Evolutionary conservation across 2,329 filamentous ascomycete genomes (phyloP).

Genomic region (Calonectria crousiana): DNA sequence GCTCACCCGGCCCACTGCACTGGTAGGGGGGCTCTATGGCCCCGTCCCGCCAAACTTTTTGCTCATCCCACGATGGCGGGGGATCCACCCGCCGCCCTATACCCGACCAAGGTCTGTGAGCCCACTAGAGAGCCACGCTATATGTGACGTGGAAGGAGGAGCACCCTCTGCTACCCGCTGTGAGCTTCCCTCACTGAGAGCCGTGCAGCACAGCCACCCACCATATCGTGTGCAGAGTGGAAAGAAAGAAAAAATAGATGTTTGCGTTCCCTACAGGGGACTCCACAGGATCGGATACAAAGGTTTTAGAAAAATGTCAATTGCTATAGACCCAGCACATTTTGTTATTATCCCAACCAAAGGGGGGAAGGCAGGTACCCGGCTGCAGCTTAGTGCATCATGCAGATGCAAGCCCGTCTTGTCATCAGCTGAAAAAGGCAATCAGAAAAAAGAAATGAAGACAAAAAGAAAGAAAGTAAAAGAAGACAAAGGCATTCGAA

Average conservation of each 20-base stretch:
- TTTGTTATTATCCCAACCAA: neutral
- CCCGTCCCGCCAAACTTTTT: conserved; percentile 21
- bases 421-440: conserved; percentile 2
- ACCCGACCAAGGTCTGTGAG: conserved; percentile 39
- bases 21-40: conserved; percentile 4
- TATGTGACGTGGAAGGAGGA: conserved; percentile 5
- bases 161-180: neutral
- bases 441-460: neutral
- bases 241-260: neutral
- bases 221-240: neutral
- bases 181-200: neutral
- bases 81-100: conserved; percentile 24
- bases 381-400: conserved; percentile 10
- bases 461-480: neutral
- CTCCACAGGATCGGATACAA: neutral
- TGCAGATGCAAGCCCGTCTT: conserved; percentile 5
- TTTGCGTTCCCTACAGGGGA: neutral
- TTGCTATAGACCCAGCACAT: neutral
- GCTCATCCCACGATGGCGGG: conserved; percentile 24
- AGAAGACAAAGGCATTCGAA: neutral
- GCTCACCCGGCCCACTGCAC: conserved; percentile 4
- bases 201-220: neutral
- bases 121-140: conserved; percentile 30
- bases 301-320: neutral
- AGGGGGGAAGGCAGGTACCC: conserved; percentile 4